A percentile compares a stretch with the other conserved stretches of the same genome.
Conservation (phyloP, 495 filamentous ascomycete genomes). For the Cenococcum geophilum region DNA sequence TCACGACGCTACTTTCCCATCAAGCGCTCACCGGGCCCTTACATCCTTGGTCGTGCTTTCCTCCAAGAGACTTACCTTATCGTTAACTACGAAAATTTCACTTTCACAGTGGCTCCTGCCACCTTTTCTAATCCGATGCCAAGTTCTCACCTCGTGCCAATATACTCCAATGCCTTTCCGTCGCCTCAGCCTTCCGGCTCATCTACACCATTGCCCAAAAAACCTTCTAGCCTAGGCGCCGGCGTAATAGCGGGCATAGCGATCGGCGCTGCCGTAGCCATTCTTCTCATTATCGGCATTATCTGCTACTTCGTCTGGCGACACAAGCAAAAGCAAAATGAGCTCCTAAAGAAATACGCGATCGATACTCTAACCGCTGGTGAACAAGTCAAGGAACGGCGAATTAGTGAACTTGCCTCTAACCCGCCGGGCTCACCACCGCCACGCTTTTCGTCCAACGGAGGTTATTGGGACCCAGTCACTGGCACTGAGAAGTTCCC, state of each 20-base stretch:
- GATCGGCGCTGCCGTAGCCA: constrained; percentile 20
- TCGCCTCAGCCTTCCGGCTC: too few relatives aligned
- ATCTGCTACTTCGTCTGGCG: constrained; percentile 15
- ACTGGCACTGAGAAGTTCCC: constrained; percentile 15
- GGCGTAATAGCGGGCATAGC: constrained; percentile 31
- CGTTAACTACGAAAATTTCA: constrained; percentile 33
- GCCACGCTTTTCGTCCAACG: background rate
- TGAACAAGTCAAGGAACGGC: constrained; percentile 20
- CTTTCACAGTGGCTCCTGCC: constrained; percentile 30
- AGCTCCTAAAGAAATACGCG: background rate
- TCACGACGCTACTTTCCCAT: constrained; percentile 29
- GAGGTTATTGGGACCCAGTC: constrained; percentile 21
- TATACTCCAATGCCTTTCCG: constrained; percentile 5
- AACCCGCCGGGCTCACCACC: constrained; percentile 7
- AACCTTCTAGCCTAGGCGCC: background rate
- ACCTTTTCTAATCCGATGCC: constrained; percentile 15
- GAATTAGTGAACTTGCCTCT: constrained; percentile 26
- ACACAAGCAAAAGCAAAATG: background rate
- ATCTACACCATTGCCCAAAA: too few relatives aligned
- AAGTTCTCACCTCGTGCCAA: constrained; percentile 13
- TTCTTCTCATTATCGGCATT: constrained; percentile 9
- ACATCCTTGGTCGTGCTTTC: constrained; percentile 35
- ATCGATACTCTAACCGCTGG: constrained; percentile 25
- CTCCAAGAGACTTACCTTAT: constrained; percentile 38
- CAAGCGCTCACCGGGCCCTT: constrained; percentile 24